These are phyloP conservation scores for Fagus crenata DNA, from an alignment of 306 rosid species.

Conservation along the genomic window DNA sequence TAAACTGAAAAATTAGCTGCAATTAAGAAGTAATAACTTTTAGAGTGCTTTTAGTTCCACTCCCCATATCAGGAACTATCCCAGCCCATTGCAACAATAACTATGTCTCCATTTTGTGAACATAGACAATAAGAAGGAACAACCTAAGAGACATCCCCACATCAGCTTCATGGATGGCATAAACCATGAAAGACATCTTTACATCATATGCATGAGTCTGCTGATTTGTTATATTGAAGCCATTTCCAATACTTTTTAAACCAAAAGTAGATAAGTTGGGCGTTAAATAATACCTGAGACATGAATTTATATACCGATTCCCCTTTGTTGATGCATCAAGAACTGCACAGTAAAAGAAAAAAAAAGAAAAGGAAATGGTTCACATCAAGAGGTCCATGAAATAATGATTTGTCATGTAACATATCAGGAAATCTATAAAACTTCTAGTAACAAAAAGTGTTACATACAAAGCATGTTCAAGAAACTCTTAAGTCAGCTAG, in stretches of 20 bases:
- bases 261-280: neutral
- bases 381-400: neutral
- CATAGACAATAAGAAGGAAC: neutral
- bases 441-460: neutral
- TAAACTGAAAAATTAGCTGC: neutral
- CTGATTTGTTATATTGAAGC: neutral
- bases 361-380: neutral
- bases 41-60: neutral
- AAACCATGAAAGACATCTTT: neutral
- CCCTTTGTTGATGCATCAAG: slow-evolving; percentile 87
- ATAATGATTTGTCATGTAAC: neutral
- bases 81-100: neutral
- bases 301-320: slow-evolving; percentile 75
- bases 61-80: neutral
- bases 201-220: neutral
- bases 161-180: neutral
- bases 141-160: neutral
- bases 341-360: slow-evolving; percentile 43
- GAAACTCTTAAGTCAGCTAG: neutral
- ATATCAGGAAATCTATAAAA: neutral
- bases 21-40: neutral
- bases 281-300: slow-evolving; percentile 60
- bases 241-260: slow-evolving; percentile 4
- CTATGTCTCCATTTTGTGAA: neutral
- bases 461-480: neutral